These are phyloP conservation scores for Mycena venus DNA, from an alignment of 768 basidiomycete genomes.

Conservation along the genomic window DNA sequence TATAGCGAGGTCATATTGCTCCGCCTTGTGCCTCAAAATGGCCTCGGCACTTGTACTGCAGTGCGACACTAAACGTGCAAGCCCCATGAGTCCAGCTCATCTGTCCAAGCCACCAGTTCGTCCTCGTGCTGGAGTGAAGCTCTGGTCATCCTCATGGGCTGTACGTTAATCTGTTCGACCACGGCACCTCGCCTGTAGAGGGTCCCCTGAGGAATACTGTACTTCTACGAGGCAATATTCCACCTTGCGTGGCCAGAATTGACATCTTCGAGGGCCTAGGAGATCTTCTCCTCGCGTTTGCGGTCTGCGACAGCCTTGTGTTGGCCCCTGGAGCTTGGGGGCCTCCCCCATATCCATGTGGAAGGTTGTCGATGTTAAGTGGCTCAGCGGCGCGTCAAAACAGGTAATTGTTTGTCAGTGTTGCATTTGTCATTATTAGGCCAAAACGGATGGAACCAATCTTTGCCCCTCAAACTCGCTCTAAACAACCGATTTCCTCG, in stretches of 20 bases:
- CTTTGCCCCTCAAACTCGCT: neutral
- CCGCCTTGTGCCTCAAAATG: neutral
- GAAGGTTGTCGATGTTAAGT: neutral
- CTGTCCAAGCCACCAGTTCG: neutral
- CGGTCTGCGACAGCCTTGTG: neutral
- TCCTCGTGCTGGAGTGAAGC: neutral
- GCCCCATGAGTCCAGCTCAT: constrained; percentile 1
- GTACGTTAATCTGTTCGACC: neutral
- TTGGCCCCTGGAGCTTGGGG: neutral
- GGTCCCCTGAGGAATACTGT: neutral
- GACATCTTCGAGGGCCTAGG: neutral
- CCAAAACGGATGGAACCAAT: neutral
- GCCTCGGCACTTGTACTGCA: neutral
- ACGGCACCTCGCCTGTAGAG: neutral
- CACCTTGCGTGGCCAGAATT: neutral
- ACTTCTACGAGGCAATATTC: neutral
- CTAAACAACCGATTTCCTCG: neutral
- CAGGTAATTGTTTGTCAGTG: neutral
- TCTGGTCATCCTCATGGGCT: neutral
- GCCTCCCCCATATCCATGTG: neutral
- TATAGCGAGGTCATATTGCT: neutral
- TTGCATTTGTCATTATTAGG: neutral
- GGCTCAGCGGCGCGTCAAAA: no score
- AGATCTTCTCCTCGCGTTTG: neutral
- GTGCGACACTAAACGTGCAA: neutral